Percentiles rank a stretch among this genome's conserved stretches.
phyloP scores from a whole-genome alignment of 257 asterid species.

The Solanum peruvianum region DNA sequence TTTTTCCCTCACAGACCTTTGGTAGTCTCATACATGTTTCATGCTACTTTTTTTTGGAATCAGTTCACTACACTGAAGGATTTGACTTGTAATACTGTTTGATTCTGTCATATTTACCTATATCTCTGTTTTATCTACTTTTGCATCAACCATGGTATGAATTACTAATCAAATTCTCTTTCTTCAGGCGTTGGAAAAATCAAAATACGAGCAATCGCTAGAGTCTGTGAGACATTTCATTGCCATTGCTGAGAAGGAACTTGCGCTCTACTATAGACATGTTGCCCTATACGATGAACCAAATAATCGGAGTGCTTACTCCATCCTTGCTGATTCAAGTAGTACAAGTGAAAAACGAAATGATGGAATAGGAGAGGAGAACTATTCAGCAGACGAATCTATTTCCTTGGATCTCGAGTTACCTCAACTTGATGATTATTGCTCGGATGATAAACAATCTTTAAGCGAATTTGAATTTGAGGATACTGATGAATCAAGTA shows the following conservation, averaged over 20 bases:
- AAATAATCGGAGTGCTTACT: slow-evolving; percentile 38
- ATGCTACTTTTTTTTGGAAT: background rate
- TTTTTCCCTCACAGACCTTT: background rate
- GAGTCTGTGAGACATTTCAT: slow-evolving; percentile 80
- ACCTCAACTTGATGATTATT: slow-evolving; percentile 17
- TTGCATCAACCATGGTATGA: background rate
- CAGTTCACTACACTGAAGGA: background rate
- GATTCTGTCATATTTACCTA: background rate
- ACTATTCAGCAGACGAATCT: background rate
- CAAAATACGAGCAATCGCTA: slow-evolving; percentile 86
- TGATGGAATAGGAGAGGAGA: background rate
- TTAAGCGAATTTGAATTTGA: slow-evolving; percentile 9
- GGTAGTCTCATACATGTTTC: background rate
- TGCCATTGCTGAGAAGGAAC: slow-evolving; percentile 64
- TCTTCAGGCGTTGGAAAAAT: slow-evolving; percentile 76
- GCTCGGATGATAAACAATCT: slow-evolving; percentile 1
- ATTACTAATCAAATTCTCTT: background rate
- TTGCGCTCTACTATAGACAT: slow-evolving; percentile 72
- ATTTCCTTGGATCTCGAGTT: slow-evolving; percentile 16
- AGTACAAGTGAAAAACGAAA: background rate
- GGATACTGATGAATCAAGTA: slow-evolving; percentile 7
- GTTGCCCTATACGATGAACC: slow-evolving; percentile 80
- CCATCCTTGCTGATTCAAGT: slow-evolving; percentile 29
- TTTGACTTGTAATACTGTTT: background rate
- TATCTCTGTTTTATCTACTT: background rate